Conservation (phyloP, 2,329 filamentous ascomycete genomes). For the Diplocarpon rosae region DNA sequence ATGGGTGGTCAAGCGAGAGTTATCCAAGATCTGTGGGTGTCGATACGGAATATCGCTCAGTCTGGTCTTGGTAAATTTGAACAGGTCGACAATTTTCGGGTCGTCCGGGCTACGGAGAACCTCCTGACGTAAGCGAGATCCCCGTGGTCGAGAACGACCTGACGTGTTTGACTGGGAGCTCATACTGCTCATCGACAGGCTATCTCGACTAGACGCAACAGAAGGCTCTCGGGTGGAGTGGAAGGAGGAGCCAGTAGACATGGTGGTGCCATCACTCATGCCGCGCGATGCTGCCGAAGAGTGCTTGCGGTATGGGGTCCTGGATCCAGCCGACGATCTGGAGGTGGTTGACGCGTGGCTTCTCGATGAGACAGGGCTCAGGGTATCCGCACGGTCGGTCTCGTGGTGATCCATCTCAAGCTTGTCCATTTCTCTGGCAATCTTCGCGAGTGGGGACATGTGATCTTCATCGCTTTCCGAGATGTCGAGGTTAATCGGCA, state of each 20-base stretch:
- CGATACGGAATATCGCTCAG: slow-evolving; percentile 76
- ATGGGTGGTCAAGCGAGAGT: slow-evolving; percentile 56
- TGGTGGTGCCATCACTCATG: slow-evolving; percentile 54
- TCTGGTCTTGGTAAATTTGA: slow-evolving; percentile 73
- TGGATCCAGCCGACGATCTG: slow-evolving; percentile 43
- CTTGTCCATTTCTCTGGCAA: slow-evolving; percentile 56
- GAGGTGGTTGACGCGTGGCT: slow-evolving; percentile 33
- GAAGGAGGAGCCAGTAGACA: slow-evolving; percentile 53
- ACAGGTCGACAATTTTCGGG: slow-evolving; percentile 62
- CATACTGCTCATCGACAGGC: slow-evolving; percentile 43
- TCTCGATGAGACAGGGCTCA: slow-evolving; percentile 27
- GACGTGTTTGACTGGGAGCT: slow-evolving; percentile 30
- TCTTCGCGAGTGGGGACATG: slow-evolving; percentile 63
- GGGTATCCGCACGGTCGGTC: slow-evolving; percentile 22
- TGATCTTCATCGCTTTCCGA: slow-evolving; percentile 70
- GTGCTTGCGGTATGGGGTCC: slow-evolving; percentile 33
- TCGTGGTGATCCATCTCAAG: slow-evolving; percentile 21
- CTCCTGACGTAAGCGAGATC: slow-evolving; percentile 68
- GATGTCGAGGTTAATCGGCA: slow-evolving; percentile 46
- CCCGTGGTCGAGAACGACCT: slow-evolving; percentile 37
- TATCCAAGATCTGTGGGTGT: slow-evolving; percentile 48
- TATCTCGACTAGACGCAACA: slow-evolving; percentile 33
- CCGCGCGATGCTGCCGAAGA: slow-evolving; percentile 42
- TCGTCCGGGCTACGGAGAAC: slow-evolving; percentile 70
- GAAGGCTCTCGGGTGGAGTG: slow-evolving; percentile 27